Percentiles rank a stretch among this genome's conserved stretches.
Evolutionary conservation across 805 yeast species (phyloP).

Genomic region (Lachancea fermentati): DNA sequence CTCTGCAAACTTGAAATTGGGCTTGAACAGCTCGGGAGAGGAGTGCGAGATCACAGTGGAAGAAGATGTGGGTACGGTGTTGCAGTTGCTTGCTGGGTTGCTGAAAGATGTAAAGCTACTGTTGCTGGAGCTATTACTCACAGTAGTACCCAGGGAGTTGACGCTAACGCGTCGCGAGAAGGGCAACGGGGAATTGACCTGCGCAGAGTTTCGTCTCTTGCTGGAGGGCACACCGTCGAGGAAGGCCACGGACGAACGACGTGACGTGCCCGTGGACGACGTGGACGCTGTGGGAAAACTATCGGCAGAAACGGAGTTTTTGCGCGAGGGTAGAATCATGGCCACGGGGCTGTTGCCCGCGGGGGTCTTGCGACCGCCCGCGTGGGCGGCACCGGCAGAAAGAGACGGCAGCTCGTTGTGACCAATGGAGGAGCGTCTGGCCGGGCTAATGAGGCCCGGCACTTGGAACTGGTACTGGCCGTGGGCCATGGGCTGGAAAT

Average conservation of each 20-base stretch:
- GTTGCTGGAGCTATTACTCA: constrained; percentile 4
- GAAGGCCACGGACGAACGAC: constrained; percentile 6
- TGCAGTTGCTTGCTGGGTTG: not conserved
- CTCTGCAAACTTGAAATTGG: constrained; percentile 4
- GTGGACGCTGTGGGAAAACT: not conserved
- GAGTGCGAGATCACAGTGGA: not conserved
- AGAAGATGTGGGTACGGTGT: not conserved
- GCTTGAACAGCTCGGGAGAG: constrained; percentile 1
- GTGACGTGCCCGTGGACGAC: constrained; percentile 2
- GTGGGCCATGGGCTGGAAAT: constrained; percentile 1
- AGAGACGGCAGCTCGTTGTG: constrained; percentile 1
- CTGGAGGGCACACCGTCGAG: constrained; percentile 2
- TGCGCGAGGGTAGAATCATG: not conserved
- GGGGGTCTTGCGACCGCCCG: not conserved
- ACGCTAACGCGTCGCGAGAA: constrained; percentile 1
- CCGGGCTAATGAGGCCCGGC: not conserved
- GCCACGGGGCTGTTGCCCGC: not conserved
- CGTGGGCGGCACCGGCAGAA: not conserved
- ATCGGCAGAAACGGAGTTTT: constrained; percentile 3
- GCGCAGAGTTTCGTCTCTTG: constrained; percentile 1
- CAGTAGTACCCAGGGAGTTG: not conserved
- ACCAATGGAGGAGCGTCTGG: not conserved
- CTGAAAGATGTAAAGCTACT: constrained; percentile 6
- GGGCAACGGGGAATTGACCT: constrained; percentile 1
- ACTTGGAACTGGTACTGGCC: constrained; percentile 1